Base-by-base conservation (phyloP, 163 green algal species). In the Volvox carteri region DNA sequence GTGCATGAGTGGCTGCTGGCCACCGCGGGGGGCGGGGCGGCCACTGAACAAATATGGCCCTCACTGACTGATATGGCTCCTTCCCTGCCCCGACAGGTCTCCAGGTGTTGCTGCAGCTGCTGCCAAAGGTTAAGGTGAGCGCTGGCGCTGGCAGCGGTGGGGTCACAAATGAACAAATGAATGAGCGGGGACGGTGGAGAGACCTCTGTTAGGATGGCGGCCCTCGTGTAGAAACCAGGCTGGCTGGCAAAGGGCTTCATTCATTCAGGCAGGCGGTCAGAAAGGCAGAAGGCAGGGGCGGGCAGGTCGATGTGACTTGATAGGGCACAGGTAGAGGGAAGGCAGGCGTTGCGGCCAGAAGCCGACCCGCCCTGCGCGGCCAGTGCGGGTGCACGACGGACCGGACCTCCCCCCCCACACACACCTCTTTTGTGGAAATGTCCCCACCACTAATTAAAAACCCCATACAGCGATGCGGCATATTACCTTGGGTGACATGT, bases 81-180 rank as follows among this genome's bases (percentile, higher is more conserved):
- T n/a, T n/a, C n/a, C n/a, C n/a, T n/a, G n/a, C n/a, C n/a, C 65
- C 65, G 5, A 30, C 78, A 86, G 78, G 78, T 28, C 78, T 86
- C 54, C 54, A 60, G 14, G 23, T 86, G 23, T 37, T 86, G 25
- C 56, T 86, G 28, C 78, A 86, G 23, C 8, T 42, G 9, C 78
- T 86, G 78, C 78, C 78, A 0, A 54, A 58, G 28, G 54, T 86
- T 39, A 68, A 73, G 76, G 76, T 85, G 21, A 4, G 76, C 2
- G n/a, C 6, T 33, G 30, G 5, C 68, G 37, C 37, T 54, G 35
- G 62, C n/a, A 44, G 62, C n/a, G 5, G 19, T n/a, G 62, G n/a
- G 28, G n/a, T 41, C 19, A 25, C n/a, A n/a, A n/a, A 19, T 30
- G 23, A 28, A 14, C 58, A 11, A 14, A 68, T 78, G 68, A 18